Percentiles rank a stretch among this genome's conserved stretches.
These are phyloP conservation scores for Henckelia pumila DNA, from an alignment of 257 asterid species.

Conservation along the genomic window DNA sequence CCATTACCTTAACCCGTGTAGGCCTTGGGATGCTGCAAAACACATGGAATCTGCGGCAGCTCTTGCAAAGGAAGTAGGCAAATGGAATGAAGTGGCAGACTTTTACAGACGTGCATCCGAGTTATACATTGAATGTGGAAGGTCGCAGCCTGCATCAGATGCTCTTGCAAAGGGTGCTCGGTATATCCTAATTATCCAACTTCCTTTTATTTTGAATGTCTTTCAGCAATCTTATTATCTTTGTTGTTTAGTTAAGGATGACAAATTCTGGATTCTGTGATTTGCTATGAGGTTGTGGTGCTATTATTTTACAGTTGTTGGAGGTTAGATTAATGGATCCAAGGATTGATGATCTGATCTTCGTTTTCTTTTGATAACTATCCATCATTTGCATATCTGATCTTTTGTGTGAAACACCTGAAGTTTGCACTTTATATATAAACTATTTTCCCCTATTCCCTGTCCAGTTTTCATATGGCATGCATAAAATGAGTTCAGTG, in stretches of 20 bases:
- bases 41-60: slow-evolving; percentile 96
- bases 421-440: background rate
- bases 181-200: slow-evolving; percentile 38
- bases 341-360: background rate
- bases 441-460: background rate
- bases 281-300: background rate
- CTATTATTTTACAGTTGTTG: background rate
- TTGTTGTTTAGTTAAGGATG: slow-evolving; percentile 7
- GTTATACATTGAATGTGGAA: slow-evolving; percentile 82
- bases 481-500: slow-evolving; percentile 15
- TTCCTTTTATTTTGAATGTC: background rate
- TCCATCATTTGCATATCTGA: background rate
- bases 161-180: slow-evolving; percentile 99
- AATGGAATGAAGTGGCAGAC: slow-evolving; percentile 89
- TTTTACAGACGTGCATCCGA: slow-evolving; percentile 83
- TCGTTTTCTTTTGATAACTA: background rate
- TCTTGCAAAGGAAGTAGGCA: slow-evolving; percentile 71
- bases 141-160: slow-evolving; percentile 95
- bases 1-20: slow-evolving; percentile 47
- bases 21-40: slow-evolving; percentile 99
- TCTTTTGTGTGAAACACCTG: slow-evolving; percentile 8
- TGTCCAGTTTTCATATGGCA: slow-evolving; percentile 5
- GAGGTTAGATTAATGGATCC: background rate
- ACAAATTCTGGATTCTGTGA: background rate
- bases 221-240: background rate